phyloP scores from a whole-genome alignment of 2,329 filamentous ascomycete species.

The Fusarium sp. region DNA sequence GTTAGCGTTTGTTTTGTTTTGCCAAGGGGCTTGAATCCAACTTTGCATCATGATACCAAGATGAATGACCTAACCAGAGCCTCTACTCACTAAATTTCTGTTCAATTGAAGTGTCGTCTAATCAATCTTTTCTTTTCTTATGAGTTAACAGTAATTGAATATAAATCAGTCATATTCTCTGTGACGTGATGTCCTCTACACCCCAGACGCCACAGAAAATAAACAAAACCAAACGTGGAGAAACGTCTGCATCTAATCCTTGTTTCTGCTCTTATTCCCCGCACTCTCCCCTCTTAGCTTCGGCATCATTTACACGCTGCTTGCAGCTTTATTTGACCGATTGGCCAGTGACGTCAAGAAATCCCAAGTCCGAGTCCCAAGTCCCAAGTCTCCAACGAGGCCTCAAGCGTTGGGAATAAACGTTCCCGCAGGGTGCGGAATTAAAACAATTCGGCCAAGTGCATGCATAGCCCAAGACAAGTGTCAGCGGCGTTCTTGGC shows the following conservation, averaged over 20 bases:
- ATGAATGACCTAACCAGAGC: not conserved
- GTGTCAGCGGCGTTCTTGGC: slow-evolving; percentile 37
- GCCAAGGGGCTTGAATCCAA: slow-evolving; percentile 3
- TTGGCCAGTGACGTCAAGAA: slow-evolving; percentile 38
- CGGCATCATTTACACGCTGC: slow-evolving; percentile 5
- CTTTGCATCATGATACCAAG: slow-evolving; percentile 15
- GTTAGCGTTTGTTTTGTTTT: not conserved
- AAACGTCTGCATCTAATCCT: slow-evolving; percentile 24
- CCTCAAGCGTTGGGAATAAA: not conserved
- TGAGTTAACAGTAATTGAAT: not conserved
- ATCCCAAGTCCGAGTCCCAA: not conserved
- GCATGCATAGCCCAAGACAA: not conserved
- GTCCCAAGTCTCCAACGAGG: not conserved
- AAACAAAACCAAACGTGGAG: slow-evolving; percentile 25
- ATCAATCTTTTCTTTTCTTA: not conserved
- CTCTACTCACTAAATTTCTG: not conserved
- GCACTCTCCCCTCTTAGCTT: slow-evolving; percentile 30
- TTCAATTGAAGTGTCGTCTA: not conserved
- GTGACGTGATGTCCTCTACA: slow-evolving; percentile 24
- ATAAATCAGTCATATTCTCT: not conserved
- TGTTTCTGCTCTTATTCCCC: slow-evolving; percentile 21
- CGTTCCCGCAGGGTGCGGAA: slow-evolving; percentile 8
- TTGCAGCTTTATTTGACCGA: slow-evolving; percentile 28
- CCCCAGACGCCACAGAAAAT: slow-evolving; percentile 31
- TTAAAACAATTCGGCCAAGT: not conserved